Conservation (phyloP, 2,329 filamentous ascomycete genomes). For the Exophiala sp. region DNA sequence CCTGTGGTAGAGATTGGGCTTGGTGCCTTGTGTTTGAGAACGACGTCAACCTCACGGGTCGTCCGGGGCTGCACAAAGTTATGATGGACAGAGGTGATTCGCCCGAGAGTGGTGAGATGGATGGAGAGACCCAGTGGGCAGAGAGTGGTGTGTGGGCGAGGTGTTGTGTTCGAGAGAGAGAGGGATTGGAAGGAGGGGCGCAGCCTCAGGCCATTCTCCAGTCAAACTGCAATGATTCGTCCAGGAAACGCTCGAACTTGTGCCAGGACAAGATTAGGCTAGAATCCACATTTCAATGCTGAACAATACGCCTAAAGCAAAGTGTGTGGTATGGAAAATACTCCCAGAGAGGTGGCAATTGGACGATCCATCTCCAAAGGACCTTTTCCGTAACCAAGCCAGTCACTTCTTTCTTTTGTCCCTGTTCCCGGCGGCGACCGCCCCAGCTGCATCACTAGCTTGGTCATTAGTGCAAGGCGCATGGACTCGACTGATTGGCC, state of each 20-base stretch:
- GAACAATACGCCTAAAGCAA: not conserved
- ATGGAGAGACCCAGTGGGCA: not conserved
- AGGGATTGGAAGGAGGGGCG: not conserved
- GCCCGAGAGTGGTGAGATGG: not conserved
- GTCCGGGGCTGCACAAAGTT: no score
- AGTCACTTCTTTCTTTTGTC: not conserved
- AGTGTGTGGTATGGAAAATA: not conserved
- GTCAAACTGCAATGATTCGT: slow-evolving; percentile 8
- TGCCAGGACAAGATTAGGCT: slow-evolving; percentile 12
- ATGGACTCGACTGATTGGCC: not conserved
- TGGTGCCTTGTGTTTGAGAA: not conserved
- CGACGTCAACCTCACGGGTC: not conserved
- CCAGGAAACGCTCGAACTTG: slow-evolving; percentile 20
- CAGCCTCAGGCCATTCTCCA: not conserved
- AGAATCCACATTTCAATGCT: not conserved
- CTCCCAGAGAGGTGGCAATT: not conserved
- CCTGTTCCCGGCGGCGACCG: slow-evolving; percentile 11
- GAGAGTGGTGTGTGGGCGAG: not conserved
- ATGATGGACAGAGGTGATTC: not conserved
- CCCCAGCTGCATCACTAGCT: slow-evolving; percentile 2
- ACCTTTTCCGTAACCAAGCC: not conserved
- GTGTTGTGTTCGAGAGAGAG: not conserved
- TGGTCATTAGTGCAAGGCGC: not conserved
- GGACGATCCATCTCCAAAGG: not conserved
- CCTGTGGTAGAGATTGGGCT: not conserved